A percentile compares a stretch with the other conserved stretches of the same genome.
Evolutionary conservation across 2,329 filamentous ascomycete species (phyloP).

Genomic region (Capronia americana): DNA sequence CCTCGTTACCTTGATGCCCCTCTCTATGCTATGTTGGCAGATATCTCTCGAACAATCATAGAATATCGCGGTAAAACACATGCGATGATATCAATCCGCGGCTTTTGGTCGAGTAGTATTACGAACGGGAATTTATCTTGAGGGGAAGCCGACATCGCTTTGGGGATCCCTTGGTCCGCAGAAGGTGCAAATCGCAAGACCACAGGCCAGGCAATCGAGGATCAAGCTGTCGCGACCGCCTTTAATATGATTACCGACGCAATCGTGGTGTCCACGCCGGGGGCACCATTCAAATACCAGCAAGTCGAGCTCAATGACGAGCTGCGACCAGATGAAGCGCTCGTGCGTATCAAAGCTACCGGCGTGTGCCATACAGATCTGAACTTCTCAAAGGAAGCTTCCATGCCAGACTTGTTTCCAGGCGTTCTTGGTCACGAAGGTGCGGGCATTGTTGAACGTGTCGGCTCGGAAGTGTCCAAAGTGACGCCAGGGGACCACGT

Average conservation of each 20-base stretch:
- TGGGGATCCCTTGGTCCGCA: not conserved
- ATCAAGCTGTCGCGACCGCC: not conserved
- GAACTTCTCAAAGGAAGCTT: slow-evolving; percentile 48
- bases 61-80: not conserved
- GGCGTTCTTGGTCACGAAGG: slow-evolving; percentile 63
- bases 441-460: slow-evolving; percentile 59
- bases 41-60: not conserved
- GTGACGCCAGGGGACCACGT: slow-evolving; percentile 94
- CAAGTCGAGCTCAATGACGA: slow-evolving; percentile 70
- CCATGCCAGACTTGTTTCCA: slow-evolving; percentile 64
- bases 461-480: slow-evolving; percentile 58
- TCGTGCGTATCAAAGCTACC: slow-evolving; percentile 86
- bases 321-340: slow-evolving; percentile 85
- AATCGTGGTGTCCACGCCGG: slow-evolving; percentile 82
- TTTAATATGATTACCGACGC: slow-evolving; percentile 53
- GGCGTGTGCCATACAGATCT: slow-evolving; percentile 90
- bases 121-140: not conserved
- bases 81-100: not conserved
- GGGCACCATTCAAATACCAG: slow-evolving; percentile 63
- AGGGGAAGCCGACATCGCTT: not conserved
- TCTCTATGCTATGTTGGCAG: not conserved
- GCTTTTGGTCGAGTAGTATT: not conserved
- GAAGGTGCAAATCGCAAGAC: not conserved
- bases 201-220: not conserved
- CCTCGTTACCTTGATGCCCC: not conserved